These are phyloP conservation scores for Pugionium dolabratum DNA, from an alignment of 345 rosid genomes.

Conservation along the genomic window DNA sequence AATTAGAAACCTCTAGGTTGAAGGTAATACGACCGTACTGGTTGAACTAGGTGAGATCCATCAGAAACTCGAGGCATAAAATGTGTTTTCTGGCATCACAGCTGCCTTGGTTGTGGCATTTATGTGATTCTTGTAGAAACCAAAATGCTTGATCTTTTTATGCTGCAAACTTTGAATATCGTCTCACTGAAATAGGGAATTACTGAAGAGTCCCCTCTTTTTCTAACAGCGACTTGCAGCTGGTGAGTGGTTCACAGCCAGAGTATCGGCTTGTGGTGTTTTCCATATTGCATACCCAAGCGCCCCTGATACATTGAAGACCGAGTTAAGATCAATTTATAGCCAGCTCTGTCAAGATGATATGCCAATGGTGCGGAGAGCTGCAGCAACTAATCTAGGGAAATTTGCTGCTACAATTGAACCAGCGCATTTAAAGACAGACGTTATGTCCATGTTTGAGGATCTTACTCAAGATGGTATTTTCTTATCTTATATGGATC, in stretches of 20 bases:
- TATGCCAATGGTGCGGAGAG: constrained; percentile 98
- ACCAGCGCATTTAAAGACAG: constrained; percentile 73
- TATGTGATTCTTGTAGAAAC: background rate
- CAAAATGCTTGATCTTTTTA: background rate
- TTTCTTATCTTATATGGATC: constrained; percentile 19
- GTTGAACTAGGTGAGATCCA: background rate
- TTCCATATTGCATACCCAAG: constrained; percentile 90
- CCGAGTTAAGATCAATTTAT: constrained; percentile 69
- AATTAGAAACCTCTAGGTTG: background rate
- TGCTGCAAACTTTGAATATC: background rate
- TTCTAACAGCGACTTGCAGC: constrained; percentile 75
- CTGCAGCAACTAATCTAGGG: constrained; percentile 90
- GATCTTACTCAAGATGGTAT: constrained; percentile 97
- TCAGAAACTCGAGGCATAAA: background rate
- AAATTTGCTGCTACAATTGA: constrained; percentile 96
- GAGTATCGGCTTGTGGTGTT: constrained; percentile 90
- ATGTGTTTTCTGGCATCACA: background rate
- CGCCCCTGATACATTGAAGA: constrained; percentile 71
- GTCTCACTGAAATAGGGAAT: background rate
- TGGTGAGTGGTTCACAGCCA: constrained; percentile 98
- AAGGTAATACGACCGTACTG: background rate
- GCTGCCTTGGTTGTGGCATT: background rate
- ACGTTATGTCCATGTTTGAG: constrained; percentile 85
- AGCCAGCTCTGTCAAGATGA: constrained; percentile 93
- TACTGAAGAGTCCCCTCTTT: constrained; percentile 4